Evolutionary conservation across 2,329 filamentous ascomycete species (phyloP), one percentile per base, ranked within the genome.

Genomic region (Fonsecaea multimorphosa): DNA sequence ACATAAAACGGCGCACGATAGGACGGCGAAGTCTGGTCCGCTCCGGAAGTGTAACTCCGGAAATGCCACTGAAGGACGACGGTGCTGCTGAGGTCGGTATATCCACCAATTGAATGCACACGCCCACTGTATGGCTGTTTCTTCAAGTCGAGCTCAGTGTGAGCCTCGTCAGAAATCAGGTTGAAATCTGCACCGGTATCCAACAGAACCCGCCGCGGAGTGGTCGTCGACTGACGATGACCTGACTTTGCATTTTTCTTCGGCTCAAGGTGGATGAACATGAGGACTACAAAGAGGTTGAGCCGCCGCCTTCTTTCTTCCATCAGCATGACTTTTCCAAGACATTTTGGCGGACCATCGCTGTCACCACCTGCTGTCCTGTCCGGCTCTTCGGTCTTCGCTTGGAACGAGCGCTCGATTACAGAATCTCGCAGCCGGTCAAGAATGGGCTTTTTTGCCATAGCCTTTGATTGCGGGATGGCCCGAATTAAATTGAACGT

Each of bases 141-240:
- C 14, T 38, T 54, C 31, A 65, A 27, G 24, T 61, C 40, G 19
- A 70, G 59, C 27, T 68, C 66, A 14, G 46, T 14, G 27, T 56
- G 40, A 14, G 66, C 64, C 19, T 40, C 29, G 55, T 61, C 36
- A 32, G 63, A 65, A 12, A 71, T 69, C 57, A 71, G 46, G 22
- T 71, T 71, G 63, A 69, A 68, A 38, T 66, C 62, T 8, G 65
- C 64, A 6, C 69, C 69, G 6, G 69, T 64, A 46, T 69, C 69
- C 22, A 71, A 61, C 24, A 71, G 65, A 11, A 65, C 69, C 6
- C 68, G 52, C 40, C 67, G 52, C 24, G 60, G 58, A n/a, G 67
- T 67, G n/a, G 56, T 66, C 14, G 52, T 27, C 12, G 56, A 53
- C 4, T 36, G 61, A n/a, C 11, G 24, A 29, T 24, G 19, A 6